A percentile compares a stretch with the other conserved stretches of the same genome.
Evolutionary conservation across 352 stramenopile species (phyloP).

Genomic region (Phytophthora pisi): DNA sequence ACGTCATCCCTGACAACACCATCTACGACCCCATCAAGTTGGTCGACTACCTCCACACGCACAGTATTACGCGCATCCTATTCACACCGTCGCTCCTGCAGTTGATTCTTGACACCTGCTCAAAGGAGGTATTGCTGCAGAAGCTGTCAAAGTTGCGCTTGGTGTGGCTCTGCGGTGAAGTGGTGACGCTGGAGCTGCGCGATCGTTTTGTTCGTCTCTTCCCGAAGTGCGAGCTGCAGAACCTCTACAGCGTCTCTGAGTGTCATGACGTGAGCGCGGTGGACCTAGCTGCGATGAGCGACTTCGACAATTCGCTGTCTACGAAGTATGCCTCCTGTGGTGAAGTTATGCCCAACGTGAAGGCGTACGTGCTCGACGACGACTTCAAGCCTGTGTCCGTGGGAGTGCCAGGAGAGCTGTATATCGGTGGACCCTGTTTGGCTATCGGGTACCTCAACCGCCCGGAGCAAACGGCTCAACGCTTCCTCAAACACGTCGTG

Average conservation of each 20-base stretch:
- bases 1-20: constrained; percentile 92
- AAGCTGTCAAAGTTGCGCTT: constrained; percentile 80
- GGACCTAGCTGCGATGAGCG: constrained; percentile 75
- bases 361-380: constrained; percentile 81
- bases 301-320: constrained; percentile 73
- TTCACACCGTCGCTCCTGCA: constrained; percentile 94
- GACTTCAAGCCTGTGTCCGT: constrained; percentile 62
- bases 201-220: constrained; percentile 87
- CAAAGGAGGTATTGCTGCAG: constrained; percentile 51
- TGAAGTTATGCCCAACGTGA: constrained; percentile 85
- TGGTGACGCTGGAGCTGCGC: constrained; percentile 91
- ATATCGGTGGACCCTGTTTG: constrained; percentile 86
- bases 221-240: constrained; percentile 87
- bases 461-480: constrained; percentile 74
- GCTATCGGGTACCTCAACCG: constrained; percentile 87
- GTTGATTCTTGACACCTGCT: constrained; percentile 81
- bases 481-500: constrained; percentile 76
- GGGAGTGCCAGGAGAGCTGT: constrained; percentile 81
- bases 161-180: constrained; percentile 93
- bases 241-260: constrained; percentile 94
- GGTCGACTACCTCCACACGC: constrained; percentile 72
- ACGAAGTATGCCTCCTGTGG: constrained; percentile 91
- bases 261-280: constrained; percentile 92
- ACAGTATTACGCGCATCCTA: constrained; percentile 91
- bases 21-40: constrained; percentile 92